Conservation (phyloP, 139 green algal genomes). For the Astrephomene gubernaculifera region DNA sequence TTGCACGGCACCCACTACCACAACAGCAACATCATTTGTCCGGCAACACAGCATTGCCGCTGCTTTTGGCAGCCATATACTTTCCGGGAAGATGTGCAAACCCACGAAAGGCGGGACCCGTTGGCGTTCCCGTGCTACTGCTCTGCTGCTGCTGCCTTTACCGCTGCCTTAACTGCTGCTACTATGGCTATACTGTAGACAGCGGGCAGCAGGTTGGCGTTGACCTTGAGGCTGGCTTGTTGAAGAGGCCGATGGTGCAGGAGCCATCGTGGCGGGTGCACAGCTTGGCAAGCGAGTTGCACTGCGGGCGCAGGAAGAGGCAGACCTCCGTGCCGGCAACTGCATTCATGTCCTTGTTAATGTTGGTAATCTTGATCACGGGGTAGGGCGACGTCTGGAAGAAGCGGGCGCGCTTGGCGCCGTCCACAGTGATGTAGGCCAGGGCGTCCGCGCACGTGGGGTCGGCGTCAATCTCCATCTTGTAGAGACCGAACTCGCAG, state of each 20-base stretch:
- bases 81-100: no score
- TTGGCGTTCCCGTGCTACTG: no score
- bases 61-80: no score
- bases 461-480: slow-evolving; percentile 55
- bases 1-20: no score
- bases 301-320: slow-evolving; percentile 28
- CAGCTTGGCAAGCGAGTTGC: slow-evolving; percentile 35
- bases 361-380: slow-evolving; percentile 51
- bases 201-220: slow-evolving; percentile 55
- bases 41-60: no score
- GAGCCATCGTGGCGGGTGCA: slow-evolving; percentile 32
- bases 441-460: slow-evolving; percentile 26
- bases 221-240: slow-evolving; percentile 24
- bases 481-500: slow-evolving; percentile 48
- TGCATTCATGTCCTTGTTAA: slow-evolving; percentile 15
- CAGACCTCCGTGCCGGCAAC: slow-evolving; percentile 38
- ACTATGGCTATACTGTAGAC: slow-evolving; percentile 1
- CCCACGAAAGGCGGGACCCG: no score
- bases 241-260: slow-evolving; percentile 47
- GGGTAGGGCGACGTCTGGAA: slow-evolving; percentile 43
- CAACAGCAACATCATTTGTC: no score
- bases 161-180: slow-evolving; percentile 18
- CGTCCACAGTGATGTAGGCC: slow-evolving; percentile 49
- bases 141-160: not conserved
- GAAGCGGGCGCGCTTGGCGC: slow-evolving; percentile 1